Percentiles rank a stretch among this genome's conserved stretches.
phyloP scores from a whole-genome alignment of 495 filamentous ascomycete species.

The Aspergillus leporis region DNA sequence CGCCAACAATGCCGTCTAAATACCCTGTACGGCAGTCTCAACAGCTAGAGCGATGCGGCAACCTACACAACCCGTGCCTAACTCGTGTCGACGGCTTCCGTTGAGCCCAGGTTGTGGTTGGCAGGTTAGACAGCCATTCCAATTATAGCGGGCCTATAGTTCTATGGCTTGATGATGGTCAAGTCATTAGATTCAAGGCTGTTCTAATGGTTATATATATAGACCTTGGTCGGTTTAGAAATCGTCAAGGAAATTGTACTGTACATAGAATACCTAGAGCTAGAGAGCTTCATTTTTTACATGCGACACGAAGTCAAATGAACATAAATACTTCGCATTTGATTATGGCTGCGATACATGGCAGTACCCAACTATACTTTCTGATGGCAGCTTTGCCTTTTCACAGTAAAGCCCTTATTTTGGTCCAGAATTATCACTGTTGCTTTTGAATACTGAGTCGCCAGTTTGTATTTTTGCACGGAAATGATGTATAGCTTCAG shows the following conservation, averaged over 20 bases:
- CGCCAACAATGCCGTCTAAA: conserved; percentile 31
- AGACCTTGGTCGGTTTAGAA: neutral
- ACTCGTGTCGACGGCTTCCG: neutral
- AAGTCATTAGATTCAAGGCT: neutral
- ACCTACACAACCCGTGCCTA: neutral
- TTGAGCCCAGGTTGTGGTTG: neutral
- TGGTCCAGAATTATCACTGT: no score
- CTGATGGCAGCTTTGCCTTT: no score
- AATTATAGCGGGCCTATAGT: conserved; percentile 6
- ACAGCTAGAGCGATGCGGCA: neutral
- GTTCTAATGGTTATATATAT: conserved; percentile 2
- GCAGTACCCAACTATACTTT: neutral
- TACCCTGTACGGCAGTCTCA: neutral
- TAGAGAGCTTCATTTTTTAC: conserved; percentile 2
- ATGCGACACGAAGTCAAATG: conserved; percentile 1
- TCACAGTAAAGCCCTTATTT: no score
- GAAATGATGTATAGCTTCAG: no score
- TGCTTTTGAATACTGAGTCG: no score
- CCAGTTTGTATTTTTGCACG: no score
- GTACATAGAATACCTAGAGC: conserved; percentile 6
- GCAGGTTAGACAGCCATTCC: neutral
- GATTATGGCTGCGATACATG: neutral
- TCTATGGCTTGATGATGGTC: neutral
- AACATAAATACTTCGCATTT: neutral
- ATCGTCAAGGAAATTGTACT: neutral